A percentile compares a stretch with the other conserved stretches of the same genome.
phyloP scores from a whole-genome alignment of 495 filamentous ascomycete genomes.

The Hyaloscypha hepaticicola region DNA sequence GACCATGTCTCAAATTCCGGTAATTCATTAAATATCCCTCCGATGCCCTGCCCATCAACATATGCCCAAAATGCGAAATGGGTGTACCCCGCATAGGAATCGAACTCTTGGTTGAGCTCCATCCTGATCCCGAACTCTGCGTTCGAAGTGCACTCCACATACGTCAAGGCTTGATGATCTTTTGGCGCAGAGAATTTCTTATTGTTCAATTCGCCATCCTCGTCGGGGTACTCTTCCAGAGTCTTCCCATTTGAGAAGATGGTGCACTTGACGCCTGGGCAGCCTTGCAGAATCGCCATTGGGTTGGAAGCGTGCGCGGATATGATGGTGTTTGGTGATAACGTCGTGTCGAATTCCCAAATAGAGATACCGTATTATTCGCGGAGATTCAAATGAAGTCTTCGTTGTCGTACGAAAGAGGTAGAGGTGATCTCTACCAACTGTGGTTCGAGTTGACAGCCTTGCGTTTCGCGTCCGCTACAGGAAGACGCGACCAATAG shows the following conservation, averaged over 20 bases:
- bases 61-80: conserved; percentile 9
- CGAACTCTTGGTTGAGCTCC: conserved; percentile 7
- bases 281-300: conserved; percentile 37
- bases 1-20: background rate
- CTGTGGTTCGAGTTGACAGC: background rate
- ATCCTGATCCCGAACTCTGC: conserved; percentile 30
- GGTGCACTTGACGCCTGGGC: conserved; percentile 35
- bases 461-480: background rate
- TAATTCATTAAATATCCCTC: background rate
- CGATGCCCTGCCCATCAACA: conserved; percentile 17
- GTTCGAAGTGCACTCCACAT: conserved; percentile 36
- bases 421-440: background rate
- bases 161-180: conserved; percentile 23
- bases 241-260: conserved; percentile 30
- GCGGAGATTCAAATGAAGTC: background rate
- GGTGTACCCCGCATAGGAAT: background rate
- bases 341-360: background rate
- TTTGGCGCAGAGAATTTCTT: conserved; percentile 4
- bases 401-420: background rate
- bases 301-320: background rate
- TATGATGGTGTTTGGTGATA: background rate
- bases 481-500: background rate
- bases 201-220: conserved; percentile 9
- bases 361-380: background rate
- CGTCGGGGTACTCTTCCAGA: conserved; percentile 36